These are phyloP conservation scores for Ceratocystis cubensis DNA, from an alignment of 2,329 filamentous ascomycete genomes.

Conservation along the genomic window DNA sequence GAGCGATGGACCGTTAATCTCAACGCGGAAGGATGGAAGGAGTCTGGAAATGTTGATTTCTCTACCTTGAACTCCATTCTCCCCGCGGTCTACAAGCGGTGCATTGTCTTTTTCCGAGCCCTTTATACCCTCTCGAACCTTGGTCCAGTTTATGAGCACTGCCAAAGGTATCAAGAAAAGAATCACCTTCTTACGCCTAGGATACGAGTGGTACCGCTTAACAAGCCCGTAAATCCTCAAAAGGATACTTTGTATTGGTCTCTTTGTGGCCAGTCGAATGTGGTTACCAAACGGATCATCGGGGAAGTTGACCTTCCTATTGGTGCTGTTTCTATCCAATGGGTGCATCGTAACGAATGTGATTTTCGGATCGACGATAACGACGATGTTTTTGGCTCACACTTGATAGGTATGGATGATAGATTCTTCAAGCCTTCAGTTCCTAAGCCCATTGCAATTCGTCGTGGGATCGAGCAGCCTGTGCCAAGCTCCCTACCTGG, in stretches of 20 bases:
- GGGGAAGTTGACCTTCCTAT: constrained; percentile 76
- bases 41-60: constrained; percentile 49
- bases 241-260: constrained; percentile 58
- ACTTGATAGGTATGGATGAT: constrained; percentile 85
- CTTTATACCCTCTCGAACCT: constrained; percentile 43
- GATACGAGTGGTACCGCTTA: constrained; percentile 57
- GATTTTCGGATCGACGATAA: constrained; percentile 86
- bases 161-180: constrained; percentile 36
- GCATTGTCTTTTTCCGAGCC: constrained; percentile 85
- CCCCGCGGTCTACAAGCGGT: constrained; percentile 92
- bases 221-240: not conserved
- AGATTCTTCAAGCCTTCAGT: constrained; percentile 73
- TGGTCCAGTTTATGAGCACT: constrained; percentile 59
- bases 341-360: constrained; percentile 77
- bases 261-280: constrained; percentile 51
- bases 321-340: constrained; percentile 67
- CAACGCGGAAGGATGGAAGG: constrained; percentile 10
- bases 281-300: constrained; percentile 67
- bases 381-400: constrained; percentile 78
- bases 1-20: constrained; percentile 69
- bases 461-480: constrained; percentile 18
- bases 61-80: constrained; percentile 40
- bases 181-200: constrained; percentile 50
- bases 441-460: constrained; percentile 36
- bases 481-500: constrained; percentile 6